Evolutionary conservation across 306 rosid genomes (phyloP).

Genomic region (Cercis canadensis): DNA sequence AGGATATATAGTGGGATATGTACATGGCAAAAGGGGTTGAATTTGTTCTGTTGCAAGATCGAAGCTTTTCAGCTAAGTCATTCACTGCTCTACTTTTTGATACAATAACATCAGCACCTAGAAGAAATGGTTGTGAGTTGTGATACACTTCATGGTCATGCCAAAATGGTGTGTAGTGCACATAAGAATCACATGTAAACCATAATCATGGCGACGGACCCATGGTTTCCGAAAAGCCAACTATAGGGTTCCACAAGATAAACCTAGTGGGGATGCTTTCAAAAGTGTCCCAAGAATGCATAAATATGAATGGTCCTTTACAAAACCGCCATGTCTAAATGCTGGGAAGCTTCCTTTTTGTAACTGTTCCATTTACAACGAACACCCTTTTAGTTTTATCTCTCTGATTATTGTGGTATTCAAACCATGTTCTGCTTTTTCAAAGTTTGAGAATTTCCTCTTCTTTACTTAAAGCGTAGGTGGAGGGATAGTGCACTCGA

Average conservation of each 20-base stretch:
- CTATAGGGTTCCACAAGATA: neutral
- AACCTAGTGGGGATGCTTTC: slow-evolving; percentile 25
- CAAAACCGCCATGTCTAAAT: slow-evolving; percentile 1
- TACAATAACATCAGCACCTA: too few relatives aligned
- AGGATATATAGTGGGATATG: neutral
- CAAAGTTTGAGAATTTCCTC: neutral
- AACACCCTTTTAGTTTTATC: neutral
- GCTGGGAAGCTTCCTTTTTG: slow-evolving; percentile 11
- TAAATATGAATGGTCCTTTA: slow-evolving; percentile 13
- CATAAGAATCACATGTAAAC: slow-evolving; percentile 20
- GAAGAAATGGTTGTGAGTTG: neutral
- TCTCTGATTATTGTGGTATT: too few relatives aligned
- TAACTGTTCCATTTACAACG: neutral
- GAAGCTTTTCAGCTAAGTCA: slow-evolving; percentile 14
- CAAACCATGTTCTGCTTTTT: too few relatives aligned
- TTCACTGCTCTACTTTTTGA: slow-evolving; percentile 9
- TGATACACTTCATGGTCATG: too few relatives aligned
- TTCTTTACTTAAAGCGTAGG: neutral
- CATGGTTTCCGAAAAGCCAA: slow-evolving; percentile 19
- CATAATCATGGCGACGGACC: slow-evolving; percentile 21
- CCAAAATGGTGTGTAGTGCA: neutral
- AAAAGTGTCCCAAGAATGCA: neutral
- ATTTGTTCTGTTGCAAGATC: slow-evolving; percentile 23
- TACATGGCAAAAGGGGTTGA: neutral
- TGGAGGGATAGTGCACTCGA: neutral